A percentile compares a stretch with the other conserved stretches of the same genome.
Conservation (phyloP, 1,139 yeast genomes). For the Candida sanyaensis region DNA sequence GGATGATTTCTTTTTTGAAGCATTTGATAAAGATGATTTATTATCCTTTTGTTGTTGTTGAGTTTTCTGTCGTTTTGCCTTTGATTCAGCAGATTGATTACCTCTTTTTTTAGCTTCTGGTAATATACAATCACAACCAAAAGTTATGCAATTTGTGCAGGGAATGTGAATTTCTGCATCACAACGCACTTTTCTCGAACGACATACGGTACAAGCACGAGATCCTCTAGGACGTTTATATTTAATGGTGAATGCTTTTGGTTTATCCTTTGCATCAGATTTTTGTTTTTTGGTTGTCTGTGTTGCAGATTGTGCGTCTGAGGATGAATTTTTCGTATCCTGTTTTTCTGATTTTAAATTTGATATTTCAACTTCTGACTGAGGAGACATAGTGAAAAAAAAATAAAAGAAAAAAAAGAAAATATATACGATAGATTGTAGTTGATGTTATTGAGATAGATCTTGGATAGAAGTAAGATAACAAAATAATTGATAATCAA, state of each 20-base stretch:
- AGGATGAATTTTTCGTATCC: no score
- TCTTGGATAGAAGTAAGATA: no score
- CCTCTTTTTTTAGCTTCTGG: constrained; percentile 60
- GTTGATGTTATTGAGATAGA: no score
- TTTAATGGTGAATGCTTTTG: constrained; percentile 51
- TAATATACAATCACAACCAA: constrained; percentile 70
- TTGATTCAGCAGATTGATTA: constrained; percentile 25
- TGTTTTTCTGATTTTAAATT: no score
- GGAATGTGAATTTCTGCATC: constrained; percentile 70
- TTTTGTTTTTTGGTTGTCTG: not conserved
- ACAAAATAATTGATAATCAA: no score
- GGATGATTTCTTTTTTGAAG: not conserved
- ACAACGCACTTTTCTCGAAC: constrained; percentile 75
- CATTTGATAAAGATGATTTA: not conserved
- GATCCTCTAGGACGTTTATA: constrained; percentile 54
- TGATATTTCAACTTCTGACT: no score
- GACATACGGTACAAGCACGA: constrained; percentile 60
- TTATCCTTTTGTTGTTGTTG: not conserved
- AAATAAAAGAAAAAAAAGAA: no score
- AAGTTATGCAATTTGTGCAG: constrained; percentile 75
- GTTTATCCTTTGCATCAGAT: constrained; percentile 29
- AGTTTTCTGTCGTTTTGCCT: constrained; percentile 20
- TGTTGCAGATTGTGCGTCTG: not conserved
- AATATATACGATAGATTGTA: no score
- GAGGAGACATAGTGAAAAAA: no score